phyloP scores from a whole-genome alignment of 2,329 filamentous ascomycete species.

The Bertia moriformis region DNA sequence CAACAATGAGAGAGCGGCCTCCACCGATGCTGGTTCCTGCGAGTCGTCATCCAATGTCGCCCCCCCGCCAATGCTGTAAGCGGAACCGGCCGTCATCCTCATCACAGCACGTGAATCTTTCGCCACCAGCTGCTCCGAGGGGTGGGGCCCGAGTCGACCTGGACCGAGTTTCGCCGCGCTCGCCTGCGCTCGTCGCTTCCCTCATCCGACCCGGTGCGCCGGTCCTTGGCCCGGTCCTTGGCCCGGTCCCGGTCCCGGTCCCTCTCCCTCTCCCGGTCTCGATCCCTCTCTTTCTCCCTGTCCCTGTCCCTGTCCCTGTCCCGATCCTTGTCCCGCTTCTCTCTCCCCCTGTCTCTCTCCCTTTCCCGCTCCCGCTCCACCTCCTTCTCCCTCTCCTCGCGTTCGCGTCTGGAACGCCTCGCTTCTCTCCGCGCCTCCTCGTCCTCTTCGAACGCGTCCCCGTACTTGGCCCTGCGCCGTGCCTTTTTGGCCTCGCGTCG shows the following conservation, averaged over 20 bases:
- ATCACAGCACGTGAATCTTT: no score
- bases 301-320: slow-evolving; percentile 15
- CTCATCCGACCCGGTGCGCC: slow-evolving; percentile 11
- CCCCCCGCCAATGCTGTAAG: no score
- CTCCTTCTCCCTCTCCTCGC: no score
- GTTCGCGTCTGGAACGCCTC: slow-evolving; percentile 24
- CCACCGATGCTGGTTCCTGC: no score
- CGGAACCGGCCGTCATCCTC: no score
- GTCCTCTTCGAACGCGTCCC: slow-evolving; percentile 19
- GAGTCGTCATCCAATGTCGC: no score
- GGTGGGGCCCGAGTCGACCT: background rate
- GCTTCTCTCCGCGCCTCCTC: slow-evolving; percentile 28
- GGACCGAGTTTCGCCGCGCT: background rate
- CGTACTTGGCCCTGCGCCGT: slow-evolving; percentile 23
- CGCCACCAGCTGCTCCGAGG: background rate
- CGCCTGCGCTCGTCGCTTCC: slow-evolving; percentile 11
- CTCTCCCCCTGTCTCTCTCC: slow-evolving; percentile 16
- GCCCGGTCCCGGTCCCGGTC: background rate
- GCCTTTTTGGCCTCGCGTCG: slow-evolving; percentile 31
- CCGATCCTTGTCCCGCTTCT: no score
- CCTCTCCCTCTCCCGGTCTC: background rate
- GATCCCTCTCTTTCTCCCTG: no score
- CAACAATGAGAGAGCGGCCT: no score
- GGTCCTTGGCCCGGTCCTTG: background rate
- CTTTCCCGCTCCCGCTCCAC: no score